These are phyloP conservation scores for Hemileia vastatrix DNA, from an alignment of 1,284 basidiomycete genomes.

Conservation along the genomic window DNA sequence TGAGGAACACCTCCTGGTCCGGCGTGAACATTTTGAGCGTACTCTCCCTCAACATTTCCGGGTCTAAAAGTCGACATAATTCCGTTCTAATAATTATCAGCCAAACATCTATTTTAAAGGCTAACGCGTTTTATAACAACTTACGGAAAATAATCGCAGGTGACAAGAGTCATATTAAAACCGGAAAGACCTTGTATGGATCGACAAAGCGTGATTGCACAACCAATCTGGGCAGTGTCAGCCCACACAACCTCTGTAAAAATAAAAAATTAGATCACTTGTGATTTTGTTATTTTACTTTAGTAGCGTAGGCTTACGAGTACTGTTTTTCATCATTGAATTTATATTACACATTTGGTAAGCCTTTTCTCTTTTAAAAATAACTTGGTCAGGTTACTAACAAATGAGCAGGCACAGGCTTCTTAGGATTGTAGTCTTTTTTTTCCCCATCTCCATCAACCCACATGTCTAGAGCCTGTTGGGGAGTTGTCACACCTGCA, in stretches of 20 bases:
- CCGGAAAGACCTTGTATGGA: not conserved
- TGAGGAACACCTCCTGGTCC: slow-evolving; percentile 6
- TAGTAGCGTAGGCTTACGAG: not conserved
- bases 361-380: not conserved
- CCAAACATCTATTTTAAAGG: too few relatives aligned
- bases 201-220: not conserved
- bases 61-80: too few relatives aligned
- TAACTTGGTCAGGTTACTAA: slow-evolving; percentile 1
- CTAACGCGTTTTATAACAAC: too few relatives aligned
- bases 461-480: slow-evolving; percentile 8
- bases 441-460: slow-evolving; percentile 15
- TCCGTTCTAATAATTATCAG: too few relatives aligned
- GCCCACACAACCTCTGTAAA: slow-evolving; percentile 17
- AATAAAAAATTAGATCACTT: not conserved
- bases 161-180: slow-evolving; percentile 13
- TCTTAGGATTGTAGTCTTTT: slow-evolving; percentile 4
- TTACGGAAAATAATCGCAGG: slow-evolving; percentile 22
- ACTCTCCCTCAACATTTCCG: slow-evolving; percentile 17
- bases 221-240: slow-evolving; percentile 7
- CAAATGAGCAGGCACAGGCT: slow-evolving; percentile 15
- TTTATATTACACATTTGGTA: not conserved
- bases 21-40: slow-evolving; percentile 15
- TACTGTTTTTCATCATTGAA: not conserved
- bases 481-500: slow-evolving; percentile 6
- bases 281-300: not conserved